Conservation (phyloP, 2,329 filamentous ascomycete genomes). For the Epicoccum nigrum region DNA sequence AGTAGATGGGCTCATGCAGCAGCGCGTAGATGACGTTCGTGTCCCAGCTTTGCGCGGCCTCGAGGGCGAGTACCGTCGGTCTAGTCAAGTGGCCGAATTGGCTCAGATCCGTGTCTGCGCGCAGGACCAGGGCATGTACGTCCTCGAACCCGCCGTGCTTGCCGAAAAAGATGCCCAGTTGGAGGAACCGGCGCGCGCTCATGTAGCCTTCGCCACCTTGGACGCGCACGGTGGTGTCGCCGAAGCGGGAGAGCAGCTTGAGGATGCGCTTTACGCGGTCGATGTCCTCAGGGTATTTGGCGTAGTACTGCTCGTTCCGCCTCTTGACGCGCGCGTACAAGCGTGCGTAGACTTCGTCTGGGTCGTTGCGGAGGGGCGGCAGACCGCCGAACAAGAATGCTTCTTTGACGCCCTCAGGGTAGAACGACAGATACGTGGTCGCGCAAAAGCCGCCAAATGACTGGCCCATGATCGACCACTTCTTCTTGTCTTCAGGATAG, state of each 20-base stretch:
- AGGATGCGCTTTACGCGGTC: constrained; percentile 70
- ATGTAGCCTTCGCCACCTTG: constrained; percentile 72
- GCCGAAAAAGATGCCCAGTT: constrained; percentile 79
- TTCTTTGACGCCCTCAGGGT: constrained; percentile 78
- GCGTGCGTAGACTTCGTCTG: constrained; percentile 76
- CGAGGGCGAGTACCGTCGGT: constrained; percentile 71
- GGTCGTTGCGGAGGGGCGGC: constrained; percentile 72
- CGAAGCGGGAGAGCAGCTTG: constrained; percentile 63
- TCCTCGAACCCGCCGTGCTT: constrained; percentile 61
- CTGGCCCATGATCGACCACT: constrained; percentile 89
- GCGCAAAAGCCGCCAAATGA: constrained; percentile 90
- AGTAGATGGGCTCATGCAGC: constrained; percentile 88
- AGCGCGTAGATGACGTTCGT: constrained; percentile 81
- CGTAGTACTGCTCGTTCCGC: constrained; percentile 80
- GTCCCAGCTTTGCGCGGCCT: constrained; percentile 73
- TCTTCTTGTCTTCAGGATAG: constrained; percentile 71
- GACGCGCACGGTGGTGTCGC: constrained; percentile 65
- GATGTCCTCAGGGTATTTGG: constrained; percentile 83
- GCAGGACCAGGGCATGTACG: constrained; percentile 65
- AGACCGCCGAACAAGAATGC: constrained; percentile 84
- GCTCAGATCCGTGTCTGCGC: constrained; percentile 73
- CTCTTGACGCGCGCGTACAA: constrained; percentile 72
- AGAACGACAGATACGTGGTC: constrained; percentile 82
- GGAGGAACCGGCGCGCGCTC: constrained; percentile 75
- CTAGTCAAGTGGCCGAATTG: constrained; percentile 77